Conservation (phyloP, 441 rosid genomes). For the Capsella rubella region DNA sequence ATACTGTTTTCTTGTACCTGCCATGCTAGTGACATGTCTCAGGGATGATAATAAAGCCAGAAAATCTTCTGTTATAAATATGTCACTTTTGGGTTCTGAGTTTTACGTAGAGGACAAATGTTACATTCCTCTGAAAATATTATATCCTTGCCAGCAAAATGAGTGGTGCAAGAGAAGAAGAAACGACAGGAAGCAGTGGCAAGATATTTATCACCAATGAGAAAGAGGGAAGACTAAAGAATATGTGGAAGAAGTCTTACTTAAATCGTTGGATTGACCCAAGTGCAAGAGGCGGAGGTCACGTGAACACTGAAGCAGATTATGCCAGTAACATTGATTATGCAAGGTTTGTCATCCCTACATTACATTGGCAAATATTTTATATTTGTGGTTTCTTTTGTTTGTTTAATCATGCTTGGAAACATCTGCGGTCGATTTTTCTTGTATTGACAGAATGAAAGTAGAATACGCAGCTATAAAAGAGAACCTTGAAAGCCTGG, state of each 20-base stretch:
- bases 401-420: slow-evolving; percentile 10
- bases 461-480: slow-evolving; percentile 87
- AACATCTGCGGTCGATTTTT: slow-evolving; percentile 16
- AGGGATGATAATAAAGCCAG: slow-evolving; percentile 8
- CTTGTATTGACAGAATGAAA: slow-evolving; percentile 66
- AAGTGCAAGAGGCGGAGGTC: slow-evolving; percentile 59
- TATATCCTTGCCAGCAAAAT: slow-evolving; percentile 56
- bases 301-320: slow-evolving; percentile 52
- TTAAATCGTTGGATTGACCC: slow-evolving; percentile 81
- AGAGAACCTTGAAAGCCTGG: slow-evolving; percentile 88
- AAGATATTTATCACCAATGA: slow-evolving; percentile 49
- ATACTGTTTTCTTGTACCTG: slow-evolving; percentile 10
- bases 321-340: slow-evolving; percentile 58
- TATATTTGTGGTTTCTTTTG: slow-evolving; percentile 6
- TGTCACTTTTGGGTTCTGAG: neutral
- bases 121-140: slow-evolving; percentile 3
- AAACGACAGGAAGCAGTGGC: slow-evolving; percentile 49
- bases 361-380: neutral
- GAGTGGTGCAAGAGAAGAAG: slow-evolving; percentile 51
- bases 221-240: slow-evolving; percentile 78
- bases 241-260: slow-evolving; percentile 82
- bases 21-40: slow-evolving; percentile 19
- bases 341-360: slow-evolving; percentile 65
- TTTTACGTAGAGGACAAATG: neutral
- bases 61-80: slow-evolving; percentile 9